A percentile compares a stretch with the other conserved stretches of the same genome.
phyloP scores from a whole-genome alignment of 225 moss, liverwort and hornwort genomes.

The Physcomitrium patens region DNA sequence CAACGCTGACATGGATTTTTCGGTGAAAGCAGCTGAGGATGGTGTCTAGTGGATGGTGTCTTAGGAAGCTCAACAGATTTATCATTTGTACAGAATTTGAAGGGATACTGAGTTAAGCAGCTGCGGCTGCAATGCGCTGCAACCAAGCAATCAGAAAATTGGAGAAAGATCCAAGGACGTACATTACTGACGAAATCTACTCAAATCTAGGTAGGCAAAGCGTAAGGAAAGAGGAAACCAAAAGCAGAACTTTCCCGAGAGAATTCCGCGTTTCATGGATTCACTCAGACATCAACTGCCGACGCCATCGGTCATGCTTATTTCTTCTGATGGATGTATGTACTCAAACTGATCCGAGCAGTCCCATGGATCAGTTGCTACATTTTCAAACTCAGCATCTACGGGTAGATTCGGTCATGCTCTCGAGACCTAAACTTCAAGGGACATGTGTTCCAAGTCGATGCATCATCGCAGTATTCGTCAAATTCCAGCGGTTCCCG shows the following conservation, averaged over 20 bases:
- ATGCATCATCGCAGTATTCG: too few species aligned
- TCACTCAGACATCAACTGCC: neutral
- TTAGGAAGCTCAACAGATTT: neutral
- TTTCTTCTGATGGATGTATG: too few species aligned
- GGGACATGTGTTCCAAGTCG: too few species aligned
- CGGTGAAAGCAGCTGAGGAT: neutral
- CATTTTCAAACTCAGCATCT: too few species aligned
- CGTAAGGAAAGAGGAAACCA: neutral
- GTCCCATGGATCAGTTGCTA: too few species aligned
- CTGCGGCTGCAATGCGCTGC: slow-evolving; percentile 4
- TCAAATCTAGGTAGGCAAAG: neutral
- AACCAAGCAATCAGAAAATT: neutral
- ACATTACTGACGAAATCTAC: neutral
- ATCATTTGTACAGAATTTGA: too few species aligned
- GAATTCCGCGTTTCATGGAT: neutral
- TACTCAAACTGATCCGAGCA: too few species aligned
- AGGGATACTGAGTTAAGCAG: too few species aligned
- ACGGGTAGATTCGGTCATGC: too few species aligned
- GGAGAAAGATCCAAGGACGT: neutral
- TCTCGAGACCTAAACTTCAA: too few species aligned
- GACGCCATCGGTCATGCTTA: too few species aligned
- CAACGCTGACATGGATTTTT: neutral
- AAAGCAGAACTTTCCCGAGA: neutral
- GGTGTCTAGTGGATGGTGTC: neutral
- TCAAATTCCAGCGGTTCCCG: too few species aligned